Evolutionary conservation across 2,329 filamentous ascomycete species (phyloP).

Genomic region (Macrophomina pseudophaseolina): DNA sequence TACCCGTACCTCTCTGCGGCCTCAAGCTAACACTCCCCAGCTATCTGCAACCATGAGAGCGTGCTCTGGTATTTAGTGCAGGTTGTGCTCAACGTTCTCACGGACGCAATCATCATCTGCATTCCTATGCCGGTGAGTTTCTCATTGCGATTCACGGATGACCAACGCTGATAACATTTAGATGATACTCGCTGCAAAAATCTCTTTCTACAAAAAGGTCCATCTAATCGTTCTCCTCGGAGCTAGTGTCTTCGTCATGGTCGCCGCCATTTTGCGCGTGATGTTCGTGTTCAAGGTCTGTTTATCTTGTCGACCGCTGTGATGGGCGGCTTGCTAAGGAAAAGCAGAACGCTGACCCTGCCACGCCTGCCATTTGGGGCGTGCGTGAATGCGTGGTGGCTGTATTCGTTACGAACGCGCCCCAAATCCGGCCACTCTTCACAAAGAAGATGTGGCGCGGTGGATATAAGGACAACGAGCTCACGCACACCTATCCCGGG

Average conservation of each 20-base stretch:
- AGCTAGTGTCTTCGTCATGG: constrained; percentile 17
- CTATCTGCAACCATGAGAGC: constrained; percentile 4
- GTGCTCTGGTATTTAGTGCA: not conserved
- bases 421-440: constrained; percentile 11
- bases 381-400: constrained; percentile 14
- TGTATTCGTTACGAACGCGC: constrained; percentile 14
- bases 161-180: not conserved
- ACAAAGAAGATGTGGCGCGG: constrained; percentile 11
- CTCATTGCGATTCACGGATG: not conserved
- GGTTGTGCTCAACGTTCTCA: not conserved
- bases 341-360: not conserved
- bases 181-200: constrained; percentile 2
- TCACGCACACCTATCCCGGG: constrained; percentile 1
- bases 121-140: constrained; percentile 1
- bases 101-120: not conserved
- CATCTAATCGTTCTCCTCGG: constrained; percentile 3
- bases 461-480: constrained; percentile 1
- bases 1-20: too few species aligned
- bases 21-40: not conserved
- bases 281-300: constrained; percentile 19
- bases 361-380: constrained; percentile 15
- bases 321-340: not conserved
- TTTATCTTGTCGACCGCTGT: not conserved
- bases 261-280: constrained; percentile 1
- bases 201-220: constrained; percentile 12